Conservation (phyloP, 1,139 yeast genomes). For the Zygotorulaspora mrakii region DNA sequence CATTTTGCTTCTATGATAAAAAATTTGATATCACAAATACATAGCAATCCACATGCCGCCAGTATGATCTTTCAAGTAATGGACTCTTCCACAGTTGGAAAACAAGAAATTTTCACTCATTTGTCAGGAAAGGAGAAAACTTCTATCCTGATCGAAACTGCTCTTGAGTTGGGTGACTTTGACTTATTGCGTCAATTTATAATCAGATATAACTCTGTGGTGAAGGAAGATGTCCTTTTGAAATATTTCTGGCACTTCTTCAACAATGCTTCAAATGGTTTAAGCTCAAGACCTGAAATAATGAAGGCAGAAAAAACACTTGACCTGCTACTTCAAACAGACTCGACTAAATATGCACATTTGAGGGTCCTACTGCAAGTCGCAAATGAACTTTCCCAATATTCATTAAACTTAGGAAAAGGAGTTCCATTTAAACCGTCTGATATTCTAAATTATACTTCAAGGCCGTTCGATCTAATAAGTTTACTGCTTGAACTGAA, state of each 20-base stretch:
- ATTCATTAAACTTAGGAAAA: constrained; percentile 39
- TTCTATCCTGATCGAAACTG: constrained; percentile 24
- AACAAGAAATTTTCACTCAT: constrained; percentile 17
- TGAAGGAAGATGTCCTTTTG: constrained; percentile 26
- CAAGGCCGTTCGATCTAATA: constrained; percentile 37
- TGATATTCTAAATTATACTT: constrained; percentile 35
- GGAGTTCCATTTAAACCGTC: constrained; percentile 42
- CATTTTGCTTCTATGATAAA: constrained; percentile 25
- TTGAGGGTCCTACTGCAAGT: constrained; percentile 41
- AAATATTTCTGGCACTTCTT: constrained; percentile 54
- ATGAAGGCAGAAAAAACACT: constrained; percentile 44
- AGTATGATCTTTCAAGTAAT: constrained; percentile 5
- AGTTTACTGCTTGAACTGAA: constrained; percentile 54
- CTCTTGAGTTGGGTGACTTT: constrained; percentile 27
- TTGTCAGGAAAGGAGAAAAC: constrained; percentile 17
- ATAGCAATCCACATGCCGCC: not conserved
- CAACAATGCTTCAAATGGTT: constrained; percentile 48
- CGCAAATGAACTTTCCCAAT: constrained; percentile 36
- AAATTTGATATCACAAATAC: constrained; percentile 6
- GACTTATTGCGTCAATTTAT: constrained; percentile 21
- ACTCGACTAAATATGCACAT: constrained; percentile 34
- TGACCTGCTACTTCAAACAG: constrained; percentile 37
- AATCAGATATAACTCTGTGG: constrained; percentile 13
- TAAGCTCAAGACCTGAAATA: constrained; percentile 47
- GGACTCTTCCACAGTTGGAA: constrained; percentile 1